Base-by-base conservation (phyloP, 2,329 filamentous ascomycete species). In the Coleophoma eucalyptorum region DNA sequence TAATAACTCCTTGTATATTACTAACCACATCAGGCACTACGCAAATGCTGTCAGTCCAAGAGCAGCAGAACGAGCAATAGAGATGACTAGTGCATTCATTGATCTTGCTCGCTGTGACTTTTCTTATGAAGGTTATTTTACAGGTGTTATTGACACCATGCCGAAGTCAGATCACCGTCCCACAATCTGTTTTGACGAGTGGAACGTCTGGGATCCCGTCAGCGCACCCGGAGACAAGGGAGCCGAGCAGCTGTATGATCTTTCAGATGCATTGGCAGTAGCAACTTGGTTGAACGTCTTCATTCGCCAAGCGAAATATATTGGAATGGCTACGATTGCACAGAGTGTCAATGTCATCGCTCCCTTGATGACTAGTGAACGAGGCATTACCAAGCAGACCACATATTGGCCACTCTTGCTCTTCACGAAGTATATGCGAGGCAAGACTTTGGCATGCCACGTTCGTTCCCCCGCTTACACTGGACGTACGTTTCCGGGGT, bases 401-500 rank as follows among this genome's bases (percentile, higher is more conserved):
- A 83, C 76, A 2, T 85, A 78, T 74, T 84, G 78, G 75, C 78
- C 80, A 1, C 65, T 83, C 46, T 71, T 78, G 52, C 66, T 85
- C 43, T 84, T 84, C 60, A 76, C 75, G 50, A 76, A 76, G 63
- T 83, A 79, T 65, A 91, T 91, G 87, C 81, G 84, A 35, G 88
- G 88, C 2, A 77, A 77, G 61, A 83, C 82, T 0, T 68, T 92
- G 3, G 81, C 79, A 5, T 73, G 82, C 5, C 81, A 90, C 64
- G 78, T 91, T 11, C 74, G 76, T 3, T 76, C 76, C 46, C 75
- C 74, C 2, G 75, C 78, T 31, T 91, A 90, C 61, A 72, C 74
- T 6, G 87, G 87, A 2, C 72, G 72, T 18, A 87, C 84, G 1
- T 71, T 76, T 53, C 84, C 85, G 4, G 72, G 64, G 26, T 88